Base-by-base conservation (phyloP, 2,329 filamentous ascomycete genomes). In the Amphichorda felina region DNA sequence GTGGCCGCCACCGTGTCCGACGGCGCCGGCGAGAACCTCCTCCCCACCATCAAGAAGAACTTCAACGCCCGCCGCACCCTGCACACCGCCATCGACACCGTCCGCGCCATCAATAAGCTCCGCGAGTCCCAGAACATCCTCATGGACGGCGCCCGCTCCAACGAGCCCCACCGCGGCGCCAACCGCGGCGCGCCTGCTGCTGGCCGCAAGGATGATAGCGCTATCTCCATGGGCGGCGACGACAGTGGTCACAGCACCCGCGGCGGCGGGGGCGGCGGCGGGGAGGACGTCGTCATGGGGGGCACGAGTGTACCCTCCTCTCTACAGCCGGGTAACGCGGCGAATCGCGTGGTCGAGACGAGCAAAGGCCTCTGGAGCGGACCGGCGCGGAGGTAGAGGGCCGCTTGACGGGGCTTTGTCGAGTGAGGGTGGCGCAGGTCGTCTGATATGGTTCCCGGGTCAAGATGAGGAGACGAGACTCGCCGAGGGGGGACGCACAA, bases 21-120 rank as follows among this genome's bases (percentile, higher is more conserved):
- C 40, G 68, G 56, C 42, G 59, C 54, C 34, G 71, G 71, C 49
- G 66, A 72, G 55, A 79, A 82, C 60, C 59, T 82, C 43, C 58
- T 82, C 41, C 77, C 77, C 8, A 75, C 72, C 6, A 75, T 82
- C 53, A 79, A 80, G 68, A 80, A 80, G 70, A 82, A 82, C 61
- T 82, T 82, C 61, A 82, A 82, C 48, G 77, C 77, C 29, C 66
- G 77, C 38, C 65, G 77, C 48, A 82, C 77, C 19, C 61, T 82
- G 34, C 77, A 82, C 48, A 76, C 78, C 22, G 77, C 78, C 38
- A 82, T 82, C 51, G 77, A 82, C 51, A 82, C 77, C 2, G 75
- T 82, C 33, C 66, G 78, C 33, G 77, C 77, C 24, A 82, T 82
- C 51, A 81, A 82, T 57, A 82, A 81, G 60, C 59, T 82, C 32